Conservation (phyloP, 495 filamentous ascomycete genomes). For the Letharia columbiana region DNA sequence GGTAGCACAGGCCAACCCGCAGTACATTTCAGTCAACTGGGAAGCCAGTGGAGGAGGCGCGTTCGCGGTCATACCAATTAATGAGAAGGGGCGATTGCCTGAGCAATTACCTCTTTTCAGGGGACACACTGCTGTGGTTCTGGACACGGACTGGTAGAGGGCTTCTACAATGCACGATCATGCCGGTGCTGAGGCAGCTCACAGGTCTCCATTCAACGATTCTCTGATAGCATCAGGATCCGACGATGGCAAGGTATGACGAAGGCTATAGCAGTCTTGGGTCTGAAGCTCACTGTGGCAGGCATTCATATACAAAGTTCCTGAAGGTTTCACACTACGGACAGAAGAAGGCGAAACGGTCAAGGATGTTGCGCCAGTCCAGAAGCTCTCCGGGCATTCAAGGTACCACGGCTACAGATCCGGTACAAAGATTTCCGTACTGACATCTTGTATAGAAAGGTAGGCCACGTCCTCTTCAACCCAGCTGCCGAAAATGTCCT, state of each 20-base stretch:
- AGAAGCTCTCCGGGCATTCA: slow-evolving; percentile 62
- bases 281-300: slow-evolving; percentile 27
- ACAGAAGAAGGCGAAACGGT: slow-evolving; percentile 70
- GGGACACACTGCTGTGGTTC: slow-evolving; percentile 87
- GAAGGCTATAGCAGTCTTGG: background rate
- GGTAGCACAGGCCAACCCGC: slow-evolving; percentile 69
- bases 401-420: slow-evolving; percentile 29
- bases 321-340: slow-evolving; percentile 73
- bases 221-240: slow-evolving; percentile 85
- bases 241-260: slow-evolving; percentile 78
- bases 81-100: slow-evolving; percentile 78
- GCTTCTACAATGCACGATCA: slow-evolving; percentile 8
- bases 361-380: slow-evolving; percentile 68
- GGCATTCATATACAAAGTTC: slow-evolving; percentile 93
- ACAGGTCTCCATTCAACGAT: slow-evolving; percentile 92
- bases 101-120: slow-evolving; percentile 92
- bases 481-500: slow-evolving; percentile 93
- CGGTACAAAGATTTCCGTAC: background rate
- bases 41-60: slow-evolving; percentile 93
- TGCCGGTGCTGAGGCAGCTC: slow-evolving; percentile 25
- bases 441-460: slow-evolving; percentile 52
- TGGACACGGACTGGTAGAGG: slow-evolving; percentile 93
- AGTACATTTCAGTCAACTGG: slow-evolving; percentile 96
- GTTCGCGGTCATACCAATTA: slow-evolving; percentile 89
- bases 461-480: slow-evolving; percentile 96